A percentile compares a stretch with the other conserved stretches of the same genome.
These are phyloP conservation scores for Xylaria sp. DNA, from an alignment of 2,329 filamentous ascomycete species.

Conservation along the genomic window DNA sequence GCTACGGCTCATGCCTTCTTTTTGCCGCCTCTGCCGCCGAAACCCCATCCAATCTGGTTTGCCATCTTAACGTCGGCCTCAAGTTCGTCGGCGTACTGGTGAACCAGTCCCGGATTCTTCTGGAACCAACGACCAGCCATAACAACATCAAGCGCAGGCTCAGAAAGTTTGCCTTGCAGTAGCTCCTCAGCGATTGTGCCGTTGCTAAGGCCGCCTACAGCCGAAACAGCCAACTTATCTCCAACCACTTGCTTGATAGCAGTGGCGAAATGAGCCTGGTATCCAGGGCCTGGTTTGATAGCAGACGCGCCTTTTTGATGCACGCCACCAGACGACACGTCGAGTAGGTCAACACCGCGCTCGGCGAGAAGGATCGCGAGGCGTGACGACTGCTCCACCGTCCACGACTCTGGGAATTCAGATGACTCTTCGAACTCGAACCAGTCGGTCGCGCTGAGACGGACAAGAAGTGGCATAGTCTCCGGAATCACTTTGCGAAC, in stretches of 20 bases:
- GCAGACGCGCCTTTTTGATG: slow-evolving; percentile 58
- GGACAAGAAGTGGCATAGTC: slow-evolving; percentile 73
- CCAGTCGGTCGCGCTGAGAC: slow-evolving; percentile 75
- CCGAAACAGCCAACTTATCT: slow-evolving; percentile 66
- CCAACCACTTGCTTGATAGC: slow-evolving; percentile 73
- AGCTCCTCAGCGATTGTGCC: slow-evolving; percentile 60
- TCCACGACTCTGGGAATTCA: slow-evolving; percentile 65
- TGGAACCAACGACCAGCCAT: slow-evolving; percentile 65
- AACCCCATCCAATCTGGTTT: slow-evolving; percentile 25
- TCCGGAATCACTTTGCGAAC: slow-evolving; percentile 70
- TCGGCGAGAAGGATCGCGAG: slow-evolving; percentile 70
- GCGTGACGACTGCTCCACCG: slow-evolving; percentile 65
- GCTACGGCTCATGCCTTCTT: neutral
- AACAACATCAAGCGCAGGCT: slow-evolving; percentile 58
- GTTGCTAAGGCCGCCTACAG: slow-evolving; percentile 61
- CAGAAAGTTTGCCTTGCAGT: slow-evolving; percentile 45
- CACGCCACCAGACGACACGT: slow-evolving; percentile 72
- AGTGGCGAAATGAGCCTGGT: slow-evolving; percentile 73
- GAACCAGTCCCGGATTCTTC: slow-evolving; percentile 66
- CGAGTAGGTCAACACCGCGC: slow-evolving; percentile 74
- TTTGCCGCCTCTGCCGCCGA: slow-evolving; percentile 17
- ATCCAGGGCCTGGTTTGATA: slow-evolving; percentile 65
- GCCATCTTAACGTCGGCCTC: slow-evolving; percentile 17
- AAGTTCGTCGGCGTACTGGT: slow-evolving; percentile 20
- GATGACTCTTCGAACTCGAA: slow-evolving; percentile 69